Conservation (phyloP, 306 rosid species). For the Biancaea sappan region DNA sequence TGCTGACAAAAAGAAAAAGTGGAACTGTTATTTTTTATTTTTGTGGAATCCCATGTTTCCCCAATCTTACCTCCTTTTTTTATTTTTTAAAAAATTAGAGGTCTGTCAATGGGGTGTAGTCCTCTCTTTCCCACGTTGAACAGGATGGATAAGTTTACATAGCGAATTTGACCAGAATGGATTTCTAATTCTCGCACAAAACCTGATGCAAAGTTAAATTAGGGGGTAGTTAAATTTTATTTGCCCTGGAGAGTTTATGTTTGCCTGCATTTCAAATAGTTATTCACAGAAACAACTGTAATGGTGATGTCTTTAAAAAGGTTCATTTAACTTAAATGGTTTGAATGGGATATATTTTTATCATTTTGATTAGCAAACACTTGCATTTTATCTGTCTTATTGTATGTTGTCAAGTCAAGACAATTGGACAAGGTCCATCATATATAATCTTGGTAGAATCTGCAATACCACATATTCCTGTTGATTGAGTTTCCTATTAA, state of each 20-base stretch:
- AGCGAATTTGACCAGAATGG: neutral
- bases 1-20: no score
- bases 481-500: neutral
- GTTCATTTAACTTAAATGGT: neutral
- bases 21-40: no score
- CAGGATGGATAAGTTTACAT: neutral
- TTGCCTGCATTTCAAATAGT: constrained; percentile 12
- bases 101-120: neutral
- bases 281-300: neutral
- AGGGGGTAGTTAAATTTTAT: no score
- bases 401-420: neutral
- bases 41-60: neutral
- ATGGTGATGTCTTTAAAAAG: neutral
- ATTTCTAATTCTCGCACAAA: neutral
- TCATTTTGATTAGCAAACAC: neutral
- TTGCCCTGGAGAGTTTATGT: neutral
- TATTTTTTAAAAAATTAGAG: neutral
- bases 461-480: neutral
- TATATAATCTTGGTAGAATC: neutral
- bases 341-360: neutral
- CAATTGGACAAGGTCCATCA: neutral
- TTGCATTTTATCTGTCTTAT: neutral
- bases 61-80: neutral
- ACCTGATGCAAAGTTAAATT: neutral
- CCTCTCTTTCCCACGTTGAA: neutral